Conservation (phyloP, 257 asterid genomes). For the Solanum bulbocastanum region DNA sequence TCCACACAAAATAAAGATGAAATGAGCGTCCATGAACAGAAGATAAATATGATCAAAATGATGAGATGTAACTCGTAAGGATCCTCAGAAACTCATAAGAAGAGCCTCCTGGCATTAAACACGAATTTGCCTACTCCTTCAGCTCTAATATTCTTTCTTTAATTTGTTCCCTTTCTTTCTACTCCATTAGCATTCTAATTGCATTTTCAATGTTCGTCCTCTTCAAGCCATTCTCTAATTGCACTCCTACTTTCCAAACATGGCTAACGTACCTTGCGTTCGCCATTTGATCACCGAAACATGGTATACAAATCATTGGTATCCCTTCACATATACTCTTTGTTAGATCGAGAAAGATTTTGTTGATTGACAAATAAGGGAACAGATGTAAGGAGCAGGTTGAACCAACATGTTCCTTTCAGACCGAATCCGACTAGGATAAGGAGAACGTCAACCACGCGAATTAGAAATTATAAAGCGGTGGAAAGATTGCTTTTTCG, state of each 20-base stretch:
- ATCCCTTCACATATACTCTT: conserved; percentile 7
- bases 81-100: conserved; percentile 15
- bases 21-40: not conserved
- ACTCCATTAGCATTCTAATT: conserved; percentile 6
- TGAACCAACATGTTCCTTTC: no score
- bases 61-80: conserved; percentile 16
- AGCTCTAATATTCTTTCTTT: conserved; percentile 14
- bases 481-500: no score
- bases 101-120: conserved; percentile 26
- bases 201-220: not conserved
- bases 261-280: conserved; percentile 11
- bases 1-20: not conserved
- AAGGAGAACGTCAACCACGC: no score
- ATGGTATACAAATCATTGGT: conserved; percentile 21
- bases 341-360: no score
- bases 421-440: no score
- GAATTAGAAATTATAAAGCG: no score
- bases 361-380: no score
- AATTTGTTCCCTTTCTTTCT: conserved; percentile 24
- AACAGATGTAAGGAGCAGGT: no score
- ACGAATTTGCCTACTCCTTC: conserved; percentile 18
- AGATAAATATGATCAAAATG: conserved; percentile 4
- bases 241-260: conserved; percentile 16
- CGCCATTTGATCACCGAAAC: conserved; percentile 6
- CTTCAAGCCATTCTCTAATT: conserved; percentile 6